Conservation (phyloP, 306 rosid genomes). For the Prunus salicina region DNA sequence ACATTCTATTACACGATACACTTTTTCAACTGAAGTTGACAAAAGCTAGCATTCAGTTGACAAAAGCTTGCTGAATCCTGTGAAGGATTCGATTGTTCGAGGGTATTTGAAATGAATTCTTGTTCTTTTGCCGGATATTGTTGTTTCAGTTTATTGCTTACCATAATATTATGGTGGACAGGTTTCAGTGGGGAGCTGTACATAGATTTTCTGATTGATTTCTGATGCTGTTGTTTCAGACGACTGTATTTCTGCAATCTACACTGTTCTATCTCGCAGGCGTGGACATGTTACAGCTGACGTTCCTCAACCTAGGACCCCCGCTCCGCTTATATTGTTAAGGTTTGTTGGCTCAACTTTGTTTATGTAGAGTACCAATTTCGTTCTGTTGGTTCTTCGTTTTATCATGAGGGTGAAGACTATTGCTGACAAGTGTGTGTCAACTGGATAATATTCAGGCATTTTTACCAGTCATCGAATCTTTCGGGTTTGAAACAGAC, state of each 20-base stretch:
- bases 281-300: conserved; percentile 43
- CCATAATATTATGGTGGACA: conserved; percentile 33
- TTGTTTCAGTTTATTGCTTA: conserved; percentile 10
- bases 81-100: conserved; percentile 93
- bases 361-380: too few species aligned
- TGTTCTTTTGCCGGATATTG: conserved; percentile 3
- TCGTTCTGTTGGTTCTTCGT: too few species aligned
- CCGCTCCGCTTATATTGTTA: conserved; percentile 52
- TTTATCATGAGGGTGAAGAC: too few species aligned
- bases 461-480: too few species aligned
- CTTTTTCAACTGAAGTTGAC: conserved; percentile 78
- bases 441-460: too few species aligned
- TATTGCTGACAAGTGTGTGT: too few species aligned
- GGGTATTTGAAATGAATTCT: conserved; percentile 48
- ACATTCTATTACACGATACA: conserved; percentile 86
- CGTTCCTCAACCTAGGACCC: too few species aligned
- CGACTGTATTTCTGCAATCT: conserved; percentile 98
- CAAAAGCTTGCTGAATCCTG: too few species aligned
- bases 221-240: conserved; percentile 52
- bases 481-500: too few species aligned
- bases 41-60: too few species aligned
- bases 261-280: conserved; percentile 90
- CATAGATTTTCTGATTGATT: conserved; percentile 10
- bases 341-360: too few species aligned
- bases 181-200: conserved; percentile 74